Evolutionary conservation across 169 alveolate species (phyloP).

Genomic region (Eimeria acervulina): DNA sequence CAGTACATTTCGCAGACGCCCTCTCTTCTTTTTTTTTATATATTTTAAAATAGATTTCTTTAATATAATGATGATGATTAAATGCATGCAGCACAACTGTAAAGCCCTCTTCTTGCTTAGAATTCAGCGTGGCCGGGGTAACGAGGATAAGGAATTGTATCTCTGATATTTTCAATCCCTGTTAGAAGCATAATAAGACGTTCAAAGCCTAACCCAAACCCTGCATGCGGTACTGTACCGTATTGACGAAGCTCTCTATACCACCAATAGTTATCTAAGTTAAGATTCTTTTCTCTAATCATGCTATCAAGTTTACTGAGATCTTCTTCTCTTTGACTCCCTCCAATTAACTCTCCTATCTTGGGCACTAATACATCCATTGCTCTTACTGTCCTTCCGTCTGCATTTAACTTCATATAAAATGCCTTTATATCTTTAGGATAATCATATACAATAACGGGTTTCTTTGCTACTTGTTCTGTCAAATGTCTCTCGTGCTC

Average conservation of each 20-base stretch:
- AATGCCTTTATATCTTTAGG: constrained; percentile 94
- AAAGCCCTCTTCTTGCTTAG: too few species aligned
- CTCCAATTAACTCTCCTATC: constrained; percentile 98
- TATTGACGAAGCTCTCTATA: constrained; percentile 91
- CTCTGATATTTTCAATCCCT: constrained; percentile 99
- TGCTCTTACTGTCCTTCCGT: constrained; percentile 97
- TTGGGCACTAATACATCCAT: constrained; percentile 98
- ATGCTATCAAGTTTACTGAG: constrained; percentile 94
- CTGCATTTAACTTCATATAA: constrained; percentile 87
- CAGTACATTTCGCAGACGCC: too few species aligned
- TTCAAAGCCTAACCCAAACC: constrained; percentile 99
- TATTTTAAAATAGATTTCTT: too few species aligned
- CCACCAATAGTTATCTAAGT: constrained; percentile 94
- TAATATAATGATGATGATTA: too few species aligned
- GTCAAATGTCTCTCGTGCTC: constrained; percentile 98
- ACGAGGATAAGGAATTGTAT: constrained; percentile 99
- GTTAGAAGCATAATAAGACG: constrained; percentile 98
- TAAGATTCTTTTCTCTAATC: constrained; percentile 93
- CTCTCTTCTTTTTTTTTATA: too few species aligned
- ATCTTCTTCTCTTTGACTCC: constrained; percentile 98
- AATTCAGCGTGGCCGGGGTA: constrained; percentile 87
- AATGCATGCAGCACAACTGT: too few species aligned
- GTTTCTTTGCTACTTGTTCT: constrained; percentile 97
- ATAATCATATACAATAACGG: constrained; percentile 98
- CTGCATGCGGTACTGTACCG: constrained; percentile 92